A percentile compares a stretch with the other conserved stretches of the same genome.
phyloP scores from a whole-genome alignment of 1,139 yeast genomes.

The Pichia sp. region DNA sequence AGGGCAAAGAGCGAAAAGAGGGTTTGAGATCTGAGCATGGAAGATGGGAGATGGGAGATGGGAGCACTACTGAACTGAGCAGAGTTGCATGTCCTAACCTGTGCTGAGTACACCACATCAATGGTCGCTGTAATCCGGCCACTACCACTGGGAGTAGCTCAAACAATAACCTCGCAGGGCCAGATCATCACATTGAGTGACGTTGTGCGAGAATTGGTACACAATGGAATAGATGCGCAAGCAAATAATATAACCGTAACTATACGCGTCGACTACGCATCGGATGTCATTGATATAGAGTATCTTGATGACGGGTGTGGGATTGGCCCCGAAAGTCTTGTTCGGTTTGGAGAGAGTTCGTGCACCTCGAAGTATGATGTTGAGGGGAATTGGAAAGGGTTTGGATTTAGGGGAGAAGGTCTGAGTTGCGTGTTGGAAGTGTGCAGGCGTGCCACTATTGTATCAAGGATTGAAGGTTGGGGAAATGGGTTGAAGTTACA shows the following conservation, averaged over 20 bases:
- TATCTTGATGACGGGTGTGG: constrained; percentile 79
- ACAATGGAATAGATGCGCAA: constrained; percentile 75
- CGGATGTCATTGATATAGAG: constrained; percentile 36
- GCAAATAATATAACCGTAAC: constrained; percentile 51
- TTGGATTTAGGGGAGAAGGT: constrained; percentile 85
- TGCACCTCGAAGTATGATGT: constrained; percentile 58
- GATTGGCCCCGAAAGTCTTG: constrained; percentile 49
- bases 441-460: constrained; percentile 30
- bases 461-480: constrained; percentile 29
- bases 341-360: constrained; percentile 52
- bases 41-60: background rate
- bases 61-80: background rate
- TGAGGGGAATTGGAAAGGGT: constrained; percentile 35
- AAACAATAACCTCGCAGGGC: background rate
- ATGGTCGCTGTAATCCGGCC: background rate
- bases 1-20: background rate
- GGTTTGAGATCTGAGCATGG: background rate
- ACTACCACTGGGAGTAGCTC: background rate
- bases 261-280: constrained; percentile 43
- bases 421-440: constrained; percentile 28
- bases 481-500: constrained; percentile 22
- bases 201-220: constrained; percentile 68
- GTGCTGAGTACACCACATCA: no score
- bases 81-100: no score
- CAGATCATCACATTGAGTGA: constrained; percentile 7